Percentiles rank a stretch among this genome's conserved stretches.
Conservation (phyloP, 78 protist species). For the Diacronema lutheri region DNA sequence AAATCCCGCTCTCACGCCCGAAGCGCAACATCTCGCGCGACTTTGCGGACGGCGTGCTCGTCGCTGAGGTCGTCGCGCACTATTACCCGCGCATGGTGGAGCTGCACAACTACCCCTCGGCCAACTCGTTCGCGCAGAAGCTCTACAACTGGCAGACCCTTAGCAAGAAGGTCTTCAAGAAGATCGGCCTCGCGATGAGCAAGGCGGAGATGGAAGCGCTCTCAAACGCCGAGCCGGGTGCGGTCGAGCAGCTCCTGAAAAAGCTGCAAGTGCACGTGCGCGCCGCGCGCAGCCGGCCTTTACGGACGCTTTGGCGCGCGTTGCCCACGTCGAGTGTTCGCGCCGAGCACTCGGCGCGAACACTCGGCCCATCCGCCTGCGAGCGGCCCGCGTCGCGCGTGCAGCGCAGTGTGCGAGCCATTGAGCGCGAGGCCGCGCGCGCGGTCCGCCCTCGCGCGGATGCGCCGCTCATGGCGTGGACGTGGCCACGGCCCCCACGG, state of each 20-base stretch:
- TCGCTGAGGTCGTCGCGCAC: not conserved
- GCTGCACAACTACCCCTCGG: conserved; percentile 72
- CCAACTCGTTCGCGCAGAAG: conserved; percentile 44
- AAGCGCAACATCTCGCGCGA: conserved; percentile 79
- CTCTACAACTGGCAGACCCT: conserved; percentile 61
- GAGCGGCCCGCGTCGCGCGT: no score
- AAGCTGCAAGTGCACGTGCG: conserved; percentile 7
- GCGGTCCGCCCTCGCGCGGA: not conserved
- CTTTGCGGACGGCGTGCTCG: conserved; percentile 69
- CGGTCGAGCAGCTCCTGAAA: conserved; percentile 39
- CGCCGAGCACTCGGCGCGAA: no score
- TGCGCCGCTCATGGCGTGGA: no score
- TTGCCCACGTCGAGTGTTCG: no score
- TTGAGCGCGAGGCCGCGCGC: not conserved
- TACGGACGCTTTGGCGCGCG: no score
- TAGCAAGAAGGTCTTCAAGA: conserved; percentile 34
- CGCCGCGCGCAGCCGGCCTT: no score
- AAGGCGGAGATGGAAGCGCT: not conserved
- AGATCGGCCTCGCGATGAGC: conserved; percentile 3
- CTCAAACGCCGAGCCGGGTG: conserved; percentile 25
- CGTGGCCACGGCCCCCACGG: no score
- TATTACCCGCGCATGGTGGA: conserved; percentile 42
- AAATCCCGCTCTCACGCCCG: conserved; percentile 68
- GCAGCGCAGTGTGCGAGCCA: not conserved
- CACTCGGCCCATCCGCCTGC: no score